These are phyloP conservation scores for Claviceps arundinis DNA, from an alignment of 2,329 filamentous ascomycete species.

Conservation along the genomic window DNA sequence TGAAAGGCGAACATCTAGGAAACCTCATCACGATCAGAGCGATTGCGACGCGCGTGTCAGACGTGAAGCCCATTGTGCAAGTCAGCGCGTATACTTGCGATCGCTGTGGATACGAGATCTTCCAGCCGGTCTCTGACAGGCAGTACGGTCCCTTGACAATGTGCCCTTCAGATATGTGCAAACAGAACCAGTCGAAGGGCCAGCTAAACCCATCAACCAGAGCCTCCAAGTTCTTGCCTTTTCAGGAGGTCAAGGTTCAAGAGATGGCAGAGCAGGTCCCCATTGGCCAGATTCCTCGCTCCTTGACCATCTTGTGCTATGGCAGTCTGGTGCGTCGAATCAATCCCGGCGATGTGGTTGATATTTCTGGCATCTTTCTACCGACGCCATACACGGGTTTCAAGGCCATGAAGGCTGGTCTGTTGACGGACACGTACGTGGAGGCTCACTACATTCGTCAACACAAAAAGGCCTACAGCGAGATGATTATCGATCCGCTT, in stretches of 20 bases:
- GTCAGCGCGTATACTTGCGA: slow-evolving; percentile 98
- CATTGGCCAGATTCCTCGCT: slow-evolving; percentile 90
- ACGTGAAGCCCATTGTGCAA: slow-evolving; percentile 94
- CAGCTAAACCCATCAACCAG: slow-evolving; percentile 90
- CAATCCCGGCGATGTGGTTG: slow-evolving; percentile 87
- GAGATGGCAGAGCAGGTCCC: slow-evolving; percentile 99
- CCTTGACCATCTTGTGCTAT: slow-evolving; percentile 79
- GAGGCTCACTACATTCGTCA: slow-evolving; percentile 89
- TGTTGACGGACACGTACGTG: slow-evolving; percentile 94
- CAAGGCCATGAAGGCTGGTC: slow-evolving; percentile 86
- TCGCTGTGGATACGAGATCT: slow-evolving; percentile 90
- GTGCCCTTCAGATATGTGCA: slow-evolving; percentile 84
- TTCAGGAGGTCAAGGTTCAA: slow-evolving; percentile 97
- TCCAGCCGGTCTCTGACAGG: slow-evolving; percentile 86
- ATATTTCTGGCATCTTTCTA: slow-evolving; percentile 89
- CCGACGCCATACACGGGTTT: slow-evolving; percentile 99
- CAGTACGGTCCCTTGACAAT: slow-evolving; percentile 77
- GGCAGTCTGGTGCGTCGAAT: slow-evolving; percentile 75
- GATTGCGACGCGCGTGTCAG: slow-evolving; percentile 88
- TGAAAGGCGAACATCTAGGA: slow-evolving; percentile 84
- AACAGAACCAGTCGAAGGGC: slow-evolving; percentile 79
- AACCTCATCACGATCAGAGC: slow-evolving; percentile 87
- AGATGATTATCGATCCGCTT: slow-evolving; percentile 70
- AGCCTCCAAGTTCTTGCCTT: slow-evolving; percentile 91
- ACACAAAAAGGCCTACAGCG: slow-evolving; percentile 96